A percentile compares a stretch with the other conserved stretches of the same genome.
Conservation (phyloP, 257 asterid species). For the Marsdenia floribunda region DNA sequence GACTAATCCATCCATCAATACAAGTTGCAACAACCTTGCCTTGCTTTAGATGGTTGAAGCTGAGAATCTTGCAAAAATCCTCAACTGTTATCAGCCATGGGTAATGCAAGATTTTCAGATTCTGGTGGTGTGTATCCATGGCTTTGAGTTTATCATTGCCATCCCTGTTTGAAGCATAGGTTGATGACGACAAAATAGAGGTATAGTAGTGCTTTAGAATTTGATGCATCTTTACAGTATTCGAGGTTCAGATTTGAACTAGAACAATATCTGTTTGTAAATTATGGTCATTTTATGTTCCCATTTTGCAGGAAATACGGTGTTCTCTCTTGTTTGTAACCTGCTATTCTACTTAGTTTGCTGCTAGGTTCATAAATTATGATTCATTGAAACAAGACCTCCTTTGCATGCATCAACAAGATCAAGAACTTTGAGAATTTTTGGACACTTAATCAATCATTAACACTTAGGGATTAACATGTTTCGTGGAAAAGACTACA, state of each 20-base stretch:
- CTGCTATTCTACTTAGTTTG: not conserved
- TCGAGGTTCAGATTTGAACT: not conserved
- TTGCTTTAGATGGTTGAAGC: not conserved
- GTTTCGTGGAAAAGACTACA: not conserved
- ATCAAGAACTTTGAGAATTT: not conserved
- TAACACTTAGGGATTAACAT: not conserved
- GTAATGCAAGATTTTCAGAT: not conserved
- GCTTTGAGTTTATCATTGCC: not conserved
- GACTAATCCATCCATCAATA: conserved; percentile 7
- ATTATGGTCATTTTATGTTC: not conserved
- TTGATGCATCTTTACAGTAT: not conserved
- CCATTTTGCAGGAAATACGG: not conserved
- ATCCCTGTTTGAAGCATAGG: not conserved
- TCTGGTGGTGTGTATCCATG: not conserved
- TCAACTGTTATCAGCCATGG: not conserved
- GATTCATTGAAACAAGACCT: not conserved
- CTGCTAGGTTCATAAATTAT: not conserved
- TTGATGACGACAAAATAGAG: not conserved
- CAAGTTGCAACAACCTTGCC: not conserved
- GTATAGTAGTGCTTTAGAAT: not conserved
- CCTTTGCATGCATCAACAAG: not conserved
- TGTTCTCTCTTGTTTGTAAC: not conserved
- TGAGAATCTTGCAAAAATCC: not conserved
- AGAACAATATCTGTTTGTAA: not conserved
- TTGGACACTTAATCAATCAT: not conserved